Conservation (phyloP, 495 filamentous ascomycete genomes). For the Neurospora intermedia region DNA sequence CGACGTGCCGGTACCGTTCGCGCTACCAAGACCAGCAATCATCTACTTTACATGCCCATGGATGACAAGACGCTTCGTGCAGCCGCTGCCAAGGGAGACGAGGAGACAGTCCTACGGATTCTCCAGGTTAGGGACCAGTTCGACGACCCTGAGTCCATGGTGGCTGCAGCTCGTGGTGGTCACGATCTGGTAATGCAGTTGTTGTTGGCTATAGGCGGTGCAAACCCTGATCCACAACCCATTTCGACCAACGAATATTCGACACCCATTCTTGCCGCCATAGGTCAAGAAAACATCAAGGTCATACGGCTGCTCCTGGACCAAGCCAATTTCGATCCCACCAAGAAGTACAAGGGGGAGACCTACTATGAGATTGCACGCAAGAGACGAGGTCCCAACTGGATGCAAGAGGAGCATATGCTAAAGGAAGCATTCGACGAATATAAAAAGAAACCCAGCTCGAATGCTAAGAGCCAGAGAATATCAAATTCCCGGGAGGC, state of each 20-base stretch:
- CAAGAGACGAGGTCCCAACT: slow-evolving; percentile 69
- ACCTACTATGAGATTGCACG: slow-evolving; percentile 79
- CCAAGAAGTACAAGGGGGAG: slow-evolving; percentile 54
- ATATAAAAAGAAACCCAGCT: slow-evolving; percentile 37
- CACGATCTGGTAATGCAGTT: slow-evolving; percentile 80
- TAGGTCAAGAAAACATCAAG: slow-evolving; percentile 77
- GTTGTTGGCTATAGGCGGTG: slow-evolving; percentile 68
- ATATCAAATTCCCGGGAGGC: slow-evolving; percentile 48
- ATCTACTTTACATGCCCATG: slow-evolving; percentile 44
- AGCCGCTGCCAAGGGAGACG: slow-evolving; percentile 74
- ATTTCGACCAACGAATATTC: slow-evolving; percentile 45
- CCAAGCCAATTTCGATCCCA: slow-evolving; percentile 70
- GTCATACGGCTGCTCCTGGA: slow-evolving; percentile 72
- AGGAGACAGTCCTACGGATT: slow-evolving; percentile 65
- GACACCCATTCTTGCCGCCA: slow-evolving; percentile 89
- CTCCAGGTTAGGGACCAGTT: slow-evolving; percentile 59
- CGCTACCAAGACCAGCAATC: slow-evolving; percentile 44
- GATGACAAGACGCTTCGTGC: slow-evolving; percentile 63
- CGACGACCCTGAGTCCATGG: slow-evolving; percentile 72
- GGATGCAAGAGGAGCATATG: slow-evolving; percentile 80
- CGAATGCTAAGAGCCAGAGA: slow-evolving; percentile 29
- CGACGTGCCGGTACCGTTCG: slow-evolving; percentile 35
- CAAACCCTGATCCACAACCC: slow-evolving; percentile 70
- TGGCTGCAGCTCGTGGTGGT: slow-evolving; percentile 85
- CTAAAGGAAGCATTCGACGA: slow-evolving; percentile 71